A percentile compares a stretch with the other conserved stretches of the same genome.
Conservation (phyloP, 495 filamentous ascomycete species). For the Annulohypoxylon bovei region DNA sequence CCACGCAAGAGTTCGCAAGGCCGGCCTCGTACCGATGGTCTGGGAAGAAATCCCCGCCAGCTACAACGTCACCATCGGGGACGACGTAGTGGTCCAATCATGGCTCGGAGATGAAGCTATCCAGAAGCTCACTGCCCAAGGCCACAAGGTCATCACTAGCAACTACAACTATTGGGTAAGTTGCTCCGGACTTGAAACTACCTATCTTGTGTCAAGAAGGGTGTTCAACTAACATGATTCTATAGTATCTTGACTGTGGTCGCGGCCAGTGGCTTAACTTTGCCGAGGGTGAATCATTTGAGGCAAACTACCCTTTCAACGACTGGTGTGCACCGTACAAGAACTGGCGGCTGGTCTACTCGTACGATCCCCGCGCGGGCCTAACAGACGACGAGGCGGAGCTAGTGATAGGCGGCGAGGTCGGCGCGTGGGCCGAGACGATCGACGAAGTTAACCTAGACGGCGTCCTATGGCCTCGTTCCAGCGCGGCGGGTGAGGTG, state of each 20-base stretch:
- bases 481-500: slow-evolving; percentile 75
- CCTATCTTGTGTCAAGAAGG: background rate
- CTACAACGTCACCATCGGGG: slow-evolving; percentile 75
- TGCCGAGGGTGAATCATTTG: slow-evolving; percentile 53
- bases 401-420: slow-evolving; percentile 80
- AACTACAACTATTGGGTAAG: slow-evolving; percentile 80
- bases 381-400: slow-evolving; percentile 65
- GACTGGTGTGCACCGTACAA: slow-evolving; percentile 82
- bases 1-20: slow-evolving; percentile 65
- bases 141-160: slow-evolving; percentile 74
- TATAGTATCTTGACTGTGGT: slow-evolving; percentile 82
- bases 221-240: slow-evolving; percentile 5
- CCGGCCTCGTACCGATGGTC: slow-evolving; percentile 72
- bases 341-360: slow-evolving; percentile 81
- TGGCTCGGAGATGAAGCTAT: slow-evolving; percentile 71
- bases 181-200: background rate
- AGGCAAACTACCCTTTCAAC: slow-evolving; percentile 68
- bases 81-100: slow-evolving; percentile 73
- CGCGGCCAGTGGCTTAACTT: slow-evolving; percentile 80
- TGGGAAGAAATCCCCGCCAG: slow-evolving; percentile 85
- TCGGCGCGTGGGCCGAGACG: slow-evolving; percentile 80
- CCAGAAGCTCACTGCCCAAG: slow-evolving; percentile 62
- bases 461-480: slow-evolving; percentile 78
- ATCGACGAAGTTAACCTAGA: slow-evolving; percentile 77
- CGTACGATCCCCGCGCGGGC: slow-evolving; percentile 72